Conservation (phyloP, 164 flowering plant genomes). For the Piper betle region DNA sequence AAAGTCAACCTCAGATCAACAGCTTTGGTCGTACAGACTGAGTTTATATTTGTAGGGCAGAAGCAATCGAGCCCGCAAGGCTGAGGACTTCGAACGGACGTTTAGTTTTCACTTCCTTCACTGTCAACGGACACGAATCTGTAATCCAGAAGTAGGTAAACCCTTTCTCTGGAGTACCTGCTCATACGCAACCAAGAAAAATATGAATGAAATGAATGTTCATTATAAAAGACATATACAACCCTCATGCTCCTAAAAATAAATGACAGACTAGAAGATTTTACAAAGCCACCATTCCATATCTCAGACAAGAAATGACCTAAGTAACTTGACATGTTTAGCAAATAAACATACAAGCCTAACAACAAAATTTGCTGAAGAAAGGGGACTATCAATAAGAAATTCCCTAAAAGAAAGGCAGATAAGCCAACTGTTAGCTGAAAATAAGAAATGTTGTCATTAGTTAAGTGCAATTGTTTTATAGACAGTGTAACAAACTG, state of each 20-base stretch:
- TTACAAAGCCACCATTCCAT: neutral
- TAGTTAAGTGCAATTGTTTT: neutral
- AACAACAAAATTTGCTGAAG: no score
- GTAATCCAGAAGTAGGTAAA: conserved; percentile 93
- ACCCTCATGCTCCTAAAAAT: neutral
- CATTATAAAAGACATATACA: neutral
- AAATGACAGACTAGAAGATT: neutral
- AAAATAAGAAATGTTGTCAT: no score
- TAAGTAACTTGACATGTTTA: no score
- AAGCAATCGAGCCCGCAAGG: conserved; percentile 72
- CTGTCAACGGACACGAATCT: conserved; percentile 86
- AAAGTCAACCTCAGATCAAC: no score
- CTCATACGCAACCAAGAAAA: neutral
- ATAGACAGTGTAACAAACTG: neutral
- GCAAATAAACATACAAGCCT: no score
- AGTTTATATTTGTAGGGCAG: conserved; percentile 55
- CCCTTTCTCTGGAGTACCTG: conserved; percentile 63
- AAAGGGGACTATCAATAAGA: no score
- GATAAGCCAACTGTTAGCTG: neutral
- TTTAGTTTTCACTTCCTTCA: conserved; percentile 50
- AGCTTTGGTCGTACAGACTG: neutral
- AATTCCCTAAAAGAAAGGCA: neutral
- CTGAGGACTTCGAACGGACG: conserved; percentile 89
- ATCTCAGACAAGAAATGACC: no score
- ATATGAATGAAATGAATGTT: neutral